These are phyloP conservation scores for Sporobolomyces roseus DNA, from an alignment of 768 basidiomycete genomes.

Conservation along the genomic window DNA sequence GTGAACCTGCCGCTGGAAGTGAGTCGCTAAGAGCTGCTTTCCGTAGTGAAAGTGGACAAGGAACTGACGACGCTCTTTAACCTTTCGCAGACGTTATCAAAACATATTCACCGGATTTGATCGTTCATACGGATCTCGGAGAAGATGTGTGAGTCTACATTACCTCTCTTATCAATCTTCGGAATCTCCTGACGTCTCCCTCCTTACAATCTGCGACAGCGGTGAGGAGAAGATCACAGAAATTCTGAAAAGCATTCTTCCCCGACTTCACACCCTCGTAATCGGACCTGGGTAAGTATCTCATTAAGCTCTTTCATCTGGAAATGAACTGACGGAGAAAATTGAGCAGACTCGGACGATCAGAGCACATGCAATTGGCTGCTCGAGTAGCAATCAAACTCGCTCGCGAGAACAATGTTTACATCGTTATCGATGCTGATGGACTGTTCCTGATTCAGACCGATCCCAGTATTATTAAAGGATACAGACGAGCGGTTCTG, in stretches of 20 bases:
- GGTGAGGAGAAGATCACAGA: constrained; percentile 35
- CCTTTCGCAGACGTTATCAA: constrained; percentile 67
- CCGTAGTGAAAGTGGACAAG: too few relatives aligned
- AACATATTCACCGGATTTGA: constrained; percentile 91
- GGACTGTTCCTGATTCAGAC: constrained; percentile 77
- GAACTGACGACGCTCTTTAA: too few relatives aligned
- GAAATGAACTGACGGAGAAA: neutral
- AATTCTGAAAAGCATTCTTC: constrained; percentile 58
- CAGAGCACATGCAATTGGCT: constrained; percentile 79
- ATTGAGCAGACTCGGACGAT: constrained; percentile 65
- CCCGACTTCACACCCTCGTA: constrained; percentile 84
- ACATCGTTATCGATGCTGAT: constrained; percentile 90
- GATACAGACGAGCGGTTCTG: constrained; percentile 79
- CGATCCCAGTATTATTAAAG: constrained; percentile 67
- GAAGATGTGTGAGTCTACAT: constrained; percentile 58
- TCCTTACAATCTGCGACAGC: constrained; percentile 53
- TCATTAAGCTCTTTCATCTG: neutral
- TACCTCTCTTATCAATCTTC: neutral
- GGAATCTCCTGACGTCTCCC: neutral
- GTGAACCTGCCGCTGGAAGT: constrained; percentile 78
- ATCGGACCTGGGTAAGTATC: constrained; percentile 73
- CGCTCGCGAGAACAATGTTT: constrained; percentile 72
- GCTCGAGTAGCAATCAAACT: constrained; percentile 71
- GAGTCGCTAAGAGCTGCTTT: neutral
- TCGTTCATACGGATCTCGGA: constrained; percentile 87